Conservation (phyloP, 257 asterid genomes). For the Plantago major region DNA sequence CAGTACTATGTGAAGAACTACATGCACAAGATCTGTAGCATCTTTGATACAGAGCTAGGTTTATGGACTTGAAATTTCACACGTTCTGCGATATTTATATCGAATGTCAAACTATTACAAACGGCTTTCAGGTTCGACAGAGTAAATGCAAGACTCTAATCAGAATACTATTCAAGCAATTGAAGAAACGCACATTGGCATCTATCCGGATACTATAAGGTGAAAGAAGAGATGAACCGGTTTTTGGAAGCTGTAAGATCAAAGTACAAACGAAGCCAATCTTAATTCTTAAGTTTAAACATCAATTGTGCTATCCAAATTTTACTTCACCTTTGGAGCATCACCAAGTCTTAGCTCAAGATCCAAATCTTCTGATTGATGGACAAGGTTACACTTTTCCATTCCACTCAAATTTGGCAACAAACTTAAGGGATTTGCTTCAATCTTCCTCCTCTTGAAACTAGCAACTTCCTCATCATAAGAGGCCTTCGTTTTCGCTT, state of each 20-base stretch:
- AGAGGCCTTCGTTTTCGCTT: conserved; percentile 16
- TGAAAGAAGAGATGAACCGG: not conserved
- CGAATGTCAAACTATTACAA: conserved; percentile 23
- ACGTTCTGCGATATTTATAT: conserved; percentile 1
- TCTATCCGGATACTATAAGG: conserved; percentile 6
- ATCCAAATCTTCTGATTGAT: conserved; percentile 57
- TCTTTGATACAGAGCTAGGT: not conserved
- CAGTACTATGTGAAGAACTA: too few relatives aligned
- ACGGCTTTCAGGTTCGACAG: conserved; percentile 17
- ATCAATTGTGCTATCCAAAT: not conserved
- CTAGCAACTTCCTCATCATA: conserved; percentile 37
- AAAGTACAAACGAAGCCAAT: conserved; percentile 20
- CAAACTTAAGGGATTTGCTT: conserved; percentile 28
- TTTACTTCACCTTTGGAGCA: conserved; percentile 61
- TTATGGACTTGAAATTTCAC: conserved; percentile 2
- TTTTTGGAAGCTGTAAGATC: conserved; percentile 21
- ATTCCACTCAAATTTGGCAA: conserved; percentile 29
- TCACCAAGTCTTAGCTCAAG: conserved; percentile 92
- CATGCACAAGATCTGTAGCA: too few relatives aligned
- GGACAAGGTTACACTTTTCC: conserved; percentile 28
- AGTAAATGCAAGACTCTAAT: conserved; percentile 5
- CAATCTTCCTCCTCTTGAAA: conserved; percentile 59
- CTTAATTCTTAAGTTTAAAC: not conserved
- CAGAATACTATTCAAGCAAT: conserved; percentile 16
- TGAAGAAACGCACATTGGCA: conserved; percentile 8